Evolutionary conservation across 2,329 filamentous ascomycete species (phyloP), one percentile per base, ranked within the genome.

Genomic region (Amphichorda felina): DNA sequence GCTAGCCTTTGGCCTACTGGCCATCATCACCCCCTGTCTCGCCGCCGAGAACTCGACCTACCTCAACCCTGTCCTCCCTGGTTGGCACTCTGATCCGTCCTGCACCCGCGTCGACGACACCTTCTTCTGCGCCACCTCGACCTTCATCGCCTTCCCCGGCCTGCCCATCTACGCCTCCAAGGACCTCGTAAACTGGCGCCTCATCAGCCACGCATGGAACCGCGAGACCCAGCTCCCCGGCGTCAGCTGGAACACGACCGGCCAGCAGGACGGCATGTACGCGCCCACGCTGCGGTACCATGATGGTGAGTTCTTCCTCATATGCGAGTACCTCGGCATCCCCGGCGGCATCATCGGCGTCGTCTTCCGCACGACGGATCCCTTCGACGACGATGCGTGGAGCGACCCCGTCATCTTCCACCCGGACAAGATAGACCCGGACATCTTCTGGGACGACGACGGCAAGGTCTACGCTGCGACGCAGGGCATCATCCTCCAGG

Each of bases 101-200:
- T 64, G 62, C 34, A 49, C 59, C 22, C 57, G 58, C 34, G 51
- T 67, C 10, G 43, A 63, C 35, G 54, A 60, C 19, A 68, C 60
- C 7, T 70, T 69, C 45, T 71, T 66, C 47, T 69, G 64, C 42
- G 62, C 58, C 3, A 64, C 63, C 0, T 71, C 68, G 0, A 69
- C 61, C 7, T 74, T 72, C 42, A 60, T 65, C 26, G 50, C 56
- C 5, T 72, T 70, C 41, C 68, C 68, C 0, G 68, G 67, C 2
- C 51, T 72, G 3, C 68, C 69, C 1, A 60, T 73, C 22, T 62
- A 72, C 45, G 64, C 66, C 5, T 68, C 61, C 32, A 60, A 56
- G 37, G 67, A 72, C 45, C 46, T 74, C 14, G 42, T 54, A 13
- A 59, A 63, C 37, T 74, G 67, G 66, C 64, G 60, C 36, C 54